These are phyloP conservation scores for Colletotrichum brevisporum DNA, from an alignment of 2,329 filamentous ascomycete genomes.

Conservation along the genomic window DNA sequence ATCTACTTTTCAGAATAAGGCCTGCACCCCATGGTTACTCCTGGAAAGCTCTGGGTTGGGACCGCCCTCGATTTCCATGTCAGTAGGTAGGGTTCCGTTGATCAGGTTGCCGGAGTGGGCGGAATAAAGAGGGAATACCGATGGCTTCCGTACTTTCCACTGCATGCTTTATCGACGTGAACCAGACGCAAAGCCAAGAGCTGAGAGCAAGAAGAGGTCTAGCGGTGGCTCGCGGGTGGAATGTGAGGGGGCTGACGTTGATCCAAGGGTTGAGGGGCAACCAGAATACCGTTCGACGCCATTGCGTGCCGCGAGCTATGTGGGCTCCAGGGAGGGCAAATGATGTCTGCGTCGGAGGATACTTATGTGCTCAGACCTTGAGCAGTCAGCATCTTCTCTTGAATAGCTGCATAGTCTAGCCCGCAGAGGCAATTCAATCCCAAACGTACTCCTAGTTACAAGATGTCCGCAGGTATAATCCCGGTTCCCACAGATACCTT, in stretches of 20 bases:
- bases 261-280: slow-evolving; percentile 20
- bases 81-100: neutral
- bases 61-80: neutral
- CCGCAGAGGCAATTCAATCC: slow-evolving; percentile 28
- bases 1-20: too few relatives aligned
- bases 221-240: slow-evolving; percentile 1
- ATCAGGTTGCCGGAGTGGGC: neutral
- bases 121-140: slow-evolving; percentile 14
- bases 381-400: slow-evolving; percentile 22
- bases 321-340: slow-evolving; percentile 9
- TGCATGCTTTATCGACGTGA: slow-evolving; percentile 13
- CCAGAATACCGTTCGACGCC: slow-evolving; percentile 6
- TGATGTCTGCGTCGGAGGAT: neutral
- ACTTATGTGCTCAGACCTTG: neutral
- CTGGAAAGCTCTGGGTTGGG: too few relatives aligned
- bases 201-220: neutral
- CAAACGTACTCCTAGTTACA: slow-evolving; percentile 28
- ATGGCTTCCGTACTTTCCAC: slow-evolving; percentile 16
- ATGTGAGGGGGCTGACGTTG: slow-evolving; percentile 8
- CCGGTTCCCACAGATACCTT: slow-evolving; percentile 29
- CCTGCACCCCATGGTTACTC: too few relatives aligned
- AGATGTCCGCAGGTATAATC: slow-evolving; percentile 33
- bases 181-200: neutral
- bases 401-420: slow-evolving; percentile 32
- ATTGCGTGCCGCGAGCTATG: neutral